Conservation (phyloP, 768 basidiomycete species). For the Pseudohyphozyma bogoriensis region DNA sequence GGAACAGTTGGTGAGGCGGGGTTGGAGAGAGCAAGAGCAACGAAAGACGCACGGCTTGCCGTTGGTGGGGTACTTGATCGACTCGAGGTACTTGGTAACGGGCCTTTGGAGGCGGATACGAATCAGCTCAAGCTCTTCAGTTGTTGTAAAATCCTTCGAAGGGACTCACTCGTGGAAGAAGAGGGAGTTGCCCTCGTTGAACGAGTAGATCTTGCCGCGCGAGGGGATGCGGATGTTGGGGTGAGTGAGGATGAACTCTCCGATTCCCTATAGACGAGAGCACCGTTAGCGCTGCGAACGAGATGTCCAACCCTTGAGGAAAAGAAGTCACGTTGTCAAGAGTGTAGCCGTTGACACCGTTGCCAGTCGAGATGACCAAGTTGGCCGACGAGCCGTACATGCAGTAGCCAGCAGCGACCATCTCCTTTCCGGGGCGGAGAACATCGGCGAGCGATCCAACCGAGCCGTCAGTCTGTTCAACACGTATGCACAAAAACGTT, state of each 20-base stretch:
- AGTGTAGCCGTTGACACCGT: conserved; percentile 96
- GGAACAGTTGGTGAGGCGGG: conserved; percentile 28
- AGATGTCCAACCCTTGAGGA: not conserved
- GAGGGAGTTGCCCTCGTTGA: conserved; percentile 96
- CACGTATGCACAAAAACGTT: no score
- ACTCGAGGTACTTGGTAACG: conserved; percentile 71
- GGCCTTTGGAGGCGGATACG: conserved; percentile 69
- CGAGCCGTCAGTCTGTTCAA: conserved; percentile 65
- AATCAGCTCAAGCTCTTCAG: not conserved
- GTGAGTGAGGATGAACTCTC: conserved; percentile 98
- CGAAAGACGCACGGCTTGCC: conserved; percentile 61
- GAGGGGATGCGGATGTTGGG: conserved; percentile 88
- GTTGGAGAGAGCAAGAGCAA: conserved; percentile 46
- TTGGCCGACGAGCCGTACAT: conserved; percentile 91
- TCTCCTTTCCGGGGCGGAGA: conserved; percentile 81
- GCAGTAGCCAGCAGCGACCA: conserved; percentile 59
- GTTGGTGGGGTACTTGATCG: conserved; percentile 75
- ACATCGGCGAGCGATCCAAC: conserved; percentile 76
- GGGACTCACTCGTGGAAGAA: conserved; percentile 75
- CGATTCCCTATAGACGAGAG: conserved; percentile 48
- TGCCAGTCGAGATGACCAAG: conserved; percentile 85
- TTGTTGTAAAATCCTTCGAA: no score
- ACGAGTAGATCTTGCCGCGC: conserved; percentile 97
- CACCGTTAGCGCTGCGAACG: not conserved
- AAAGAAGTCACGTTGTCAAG: conserved; percentile 55